phyloP scores from a whole-genome alignment of 2,329 filamentous ascomycete genomes.

The Fusarium temperatum region DNA sequence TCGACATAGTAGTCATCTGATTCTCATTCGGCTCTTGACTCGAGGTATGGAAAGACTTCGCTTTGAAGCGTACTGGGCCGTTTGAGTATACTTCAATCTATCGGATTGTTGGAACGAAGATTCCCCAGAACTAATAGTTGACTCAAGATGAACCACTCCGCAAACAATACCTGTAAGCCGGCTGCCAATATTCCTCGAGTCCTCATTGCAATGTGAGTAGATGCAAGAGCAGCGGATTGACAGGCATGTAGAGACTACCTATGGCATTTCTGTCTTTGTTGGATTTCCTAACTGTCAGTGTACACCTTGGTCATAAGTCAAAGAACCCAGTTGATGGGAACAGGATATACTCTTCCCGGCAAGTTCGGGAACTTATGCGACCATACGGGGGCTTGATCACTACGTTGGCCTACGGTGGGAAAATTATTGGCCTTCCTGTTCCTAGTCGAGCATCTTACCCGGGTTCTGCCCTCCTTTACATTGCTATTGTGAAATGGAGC shows the following conservation, averaged over 20 bases:
- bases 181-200: no score
- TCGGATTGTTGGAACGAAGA: fast-evolving
- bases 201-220: fast-evolving
- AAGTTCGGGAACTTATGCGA: no score
- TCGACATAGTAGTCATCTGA: neutral
- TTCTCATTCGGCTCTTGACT: fast-evolving
- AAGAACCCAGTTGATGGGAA: fast-evolving
- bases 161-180: neutral
- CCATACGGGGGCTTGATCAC: no score
- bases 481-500: no score
- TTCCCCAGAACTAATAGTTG: neutral
- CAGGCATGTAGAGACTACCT: no score
- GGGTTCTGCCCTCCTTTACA: no score
- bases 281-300: fast-evolving
- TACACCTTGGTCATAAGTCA: no score
- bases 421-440: no score
- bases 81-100: fast-evolving
- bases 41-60: fast-evolving
- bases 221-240: fast-evolving
- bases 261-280: no score
- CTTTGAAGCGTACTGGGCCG: fast-evolving
- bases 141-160: neutral
- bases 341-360: fast-evolving
- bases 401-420: no score
- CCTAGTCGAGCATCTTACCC: no score